These are phyloP conservation scores for Metschnikowia corniflorae DNA, from an alignment of 805 yeast genomes.

Conservation along the genomic window DNA sequence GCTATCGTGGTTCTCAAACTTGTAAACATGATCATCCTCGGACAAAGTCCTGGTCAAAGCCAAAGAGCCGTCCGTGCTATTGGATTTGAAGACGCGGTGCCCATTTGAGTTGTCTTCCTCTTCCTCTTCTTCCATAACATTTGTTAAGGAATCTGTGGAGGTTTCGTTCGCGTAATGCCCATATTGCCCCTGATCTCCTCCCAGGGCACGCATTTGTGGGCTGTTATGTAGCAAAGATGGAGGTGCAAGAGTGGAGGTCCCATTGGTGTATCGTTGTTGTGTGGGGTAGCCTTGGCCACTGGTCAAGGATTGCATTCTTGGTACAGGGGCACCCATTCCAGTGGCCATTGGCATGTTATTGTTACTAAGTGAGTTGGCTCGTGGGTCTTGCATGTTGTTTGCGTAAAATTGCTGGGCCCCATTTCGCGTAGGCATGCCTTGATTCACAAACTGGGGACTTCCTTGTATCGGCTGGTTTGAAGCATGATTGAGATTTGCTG, in stretches of 20 bases:
- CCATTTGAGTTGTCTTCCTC: constrained; percentile 12
- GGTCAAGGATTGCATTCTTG: too few species aligned
- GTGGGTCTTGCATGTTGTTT: constrained; percentile 7
- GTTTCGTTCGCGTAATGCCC: constrained; percentile 1
- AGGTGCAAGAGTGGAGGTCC: too few species aligned
- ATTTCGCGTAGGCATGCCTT: constrained; percentile 14
- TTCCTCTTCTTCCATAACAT: constrained; percentile 19
- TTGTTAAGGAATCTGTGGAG: constrained; percentile 17
- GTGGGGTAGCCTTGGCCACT: too few species aligned
- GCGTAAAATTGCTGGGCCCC: constrained; percentile 6
- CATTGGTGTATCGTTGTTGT: too few species aligned
- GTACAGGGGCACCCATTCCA: too few species aligned
- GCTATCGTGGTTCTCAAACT: constrained; percentile 28
- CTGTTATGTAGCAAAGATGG: too few species aligned
- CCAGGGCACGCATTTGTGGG: neutral
- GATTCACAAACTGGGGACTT: constrained; percentile 6
- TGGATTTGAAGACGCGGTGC: too few species aligned
- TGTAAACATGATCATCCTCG: constrained; percentile 28
- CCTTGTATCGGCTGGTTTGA: too few species aligned
- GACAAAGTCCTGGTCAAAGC: too few species aligned
- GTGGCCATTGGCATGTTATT: too few species aligned
- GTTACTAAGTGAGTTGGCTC: constrained; percentile 16
- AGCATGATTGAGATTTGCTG: too few species aligned
- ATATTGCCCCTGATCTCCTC: neutral
- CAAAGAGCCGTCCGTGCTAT: constrained; percentile 1